Conservation (phyloP, 164 flowering plant species). For the Magnolia officinalis region DNA sequence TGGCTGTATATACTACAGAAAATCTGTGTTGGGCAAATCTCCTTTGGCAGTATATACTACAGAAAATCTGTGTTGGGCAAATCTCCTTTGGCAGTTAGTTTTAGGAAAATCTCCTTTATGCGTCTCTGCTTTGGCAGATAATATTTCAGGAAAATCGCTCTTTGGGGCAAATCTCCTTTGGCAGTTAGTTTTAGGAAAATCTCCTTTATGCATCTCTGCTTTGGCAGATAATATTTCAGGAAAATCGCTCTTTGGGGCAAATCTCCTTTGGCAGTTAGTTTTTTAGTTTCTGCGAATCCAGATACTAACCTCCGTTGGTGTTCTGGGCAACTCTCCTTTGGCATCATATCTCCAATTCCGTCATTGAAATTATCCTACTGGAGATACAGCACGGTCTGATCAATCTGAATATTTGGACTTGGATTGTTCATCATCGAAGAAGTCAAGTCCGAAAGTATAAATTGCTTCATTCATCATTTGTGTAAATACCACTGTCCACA, state of each 20-base stretch:
- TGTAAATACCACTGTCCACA: background rate
- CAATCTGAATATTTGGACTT: slow-evolving; percentile 5
- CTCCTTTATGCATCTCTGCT: slow-evolving; percentile 19
- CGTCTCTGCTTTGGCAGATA: background rate
- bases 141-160: background rate
- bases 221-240: no score
- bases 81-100: slow-evolving; percentile 75
- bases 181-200: slow-evolving; percentile 23
- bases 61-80: slow-evolving; percentile 32
- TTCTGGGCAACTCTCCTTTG: slow-evolving; percentile 7
- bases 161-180: background rate
- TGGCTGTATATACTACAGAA: slow-evolving; percentile 12
- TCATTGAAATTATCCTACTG: slow-evolving; percentile 13
- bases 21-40: slow-evolving; percentile 10
- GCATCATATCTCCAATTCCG: slow-evolving; percentile 25
- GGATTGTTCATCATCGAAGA: background rate
- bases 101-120: slow-evolving; percentile 25
- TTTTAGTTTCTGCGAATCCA: no score
- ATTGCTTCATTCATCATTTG: background rate
- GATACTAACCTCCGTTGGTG: no score
- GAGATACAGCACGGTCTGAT: slow-evolving; percentile 20
- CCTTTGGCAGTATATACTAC: slow-evolving; percentile 2
- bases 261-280: no score
- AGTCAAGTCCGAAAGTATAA: background rate
- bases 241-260: no score